Evolutionary conservation across 1,284 basidiomycete genomes (phyloP), one percentile per base, ranked within the genome.

Genomic region (Ustilago esculenta): DNA sequence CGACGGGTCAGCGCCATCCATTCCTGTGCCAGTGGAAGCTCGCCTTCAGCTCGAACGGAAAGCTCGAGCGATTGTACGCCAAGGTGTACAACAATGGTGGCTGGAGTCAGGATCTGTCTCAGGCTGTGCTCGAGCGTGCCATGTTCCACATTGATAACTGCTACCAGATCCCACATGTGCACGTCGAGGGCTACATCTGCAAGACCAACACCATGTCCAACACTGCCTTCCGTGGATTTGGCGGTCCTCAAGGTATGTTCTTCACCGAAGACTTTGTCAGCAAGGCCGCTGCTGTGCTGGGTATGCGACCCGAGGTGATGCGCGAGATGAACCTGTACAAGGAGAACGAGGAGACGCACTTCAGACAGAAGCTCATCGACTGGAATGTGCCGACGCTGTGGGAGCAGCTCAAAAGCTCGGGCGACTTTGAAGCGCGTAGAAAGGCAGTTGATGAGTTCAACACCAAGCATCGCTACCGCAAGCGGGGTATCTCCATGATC

Each of bases 171-270:
- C 77, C 36, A 59, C 77, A 67, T 21, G 54, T 82, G 15, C 73
- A 77, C 30, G 77, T 81, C 21, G 73, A 77, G 35, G 82, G 79
- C 9, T 73, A 59, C 42, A 69, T 80, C 36, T 77, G 74, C 66
- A 81, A 81, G 57, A 83, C 82, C 20, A 77, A 83, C 72, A 83
- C 81, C 5, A 78, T 82, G 58, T 82, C 80, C 9, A 83, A 83
- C 61, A 83, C 82, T 5, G 82, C 82, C 10, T 83, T 77, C 71
- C 68, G 82, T 46, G 81, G 78, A 12, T 83, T 83, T 42, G 82
- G 82, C 18, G 82, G 77, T 23, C 81, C 81, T 25, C 82, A 83
- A 60, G 82, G 82, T 20, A 80, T 83, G 63, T 60, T 80, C 36
- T 73, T 82, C 57, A 71, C 76, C 36, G 81, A 82, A 47, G 72